Evolutionary conservation across 1,284 basidiomycete species (phyloP).

Genomic region (Baeospora myosura): DNA sequence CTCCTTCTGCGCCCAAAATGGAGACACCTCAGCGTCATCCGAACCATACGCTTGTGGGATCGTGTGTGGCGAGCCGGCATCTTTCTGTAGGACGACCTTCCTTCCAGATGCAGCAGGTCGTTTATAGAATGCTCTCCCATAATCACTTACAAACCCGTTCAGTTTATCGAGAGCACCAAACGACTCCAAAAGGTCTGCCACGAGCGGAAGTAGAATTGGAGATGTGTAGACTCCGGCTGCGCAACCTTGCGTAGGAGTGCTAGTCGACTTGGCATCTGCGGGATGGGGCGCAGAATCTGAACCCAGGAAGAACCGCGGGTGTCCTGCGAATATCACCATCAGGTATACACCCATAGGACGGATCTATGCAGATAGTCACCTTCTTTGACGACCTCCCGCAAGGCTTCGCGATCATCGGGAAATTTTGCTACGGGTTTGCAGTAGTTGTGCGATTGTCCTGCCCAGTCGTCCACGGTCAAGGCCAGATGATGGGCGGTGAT

Average conservation of each 20-base stretch:
- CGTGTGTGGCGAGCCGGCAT: background rate
- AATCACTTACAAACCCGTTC: slow-evolving; percentile 67
- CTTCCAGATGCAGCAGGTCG: slow-evolving; percentile 22
- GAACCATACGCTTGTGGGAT: no score
- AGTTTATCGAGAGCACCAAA: slow-evolving; percentile 81
- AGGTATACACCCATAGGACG: background rate
- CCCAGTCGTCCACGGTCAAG: slow-evolving; percentile 95
- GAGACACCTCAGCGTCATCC: no score
- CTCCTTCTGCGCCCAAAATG: slow-evolving; percentile 88
- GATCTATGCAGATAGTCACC: slow-evolving; percentile 36
- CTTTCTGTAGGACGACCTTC: slow-evolving; percentile 19
- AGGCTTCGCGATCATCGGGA: slow-evolving; percentile 83
- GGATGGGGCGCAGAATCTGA: slow-evolving; percentile 97
- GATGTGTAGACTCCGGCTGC: slow-evolving; percentile 94
- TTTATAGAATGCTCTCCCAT: slow-evolving; percentile 80
- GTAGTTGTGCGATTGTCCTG: slow-evolving; percentile 92
- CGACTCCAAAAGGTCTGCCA: slow-evolving; percentile 79
- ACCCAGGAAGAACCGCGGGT: slow-evolving; percentile 95
- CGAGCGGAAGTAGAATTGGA: slow-evolving; percentile 81
- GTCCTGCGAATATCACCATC: slow-evolving; percentile 42
- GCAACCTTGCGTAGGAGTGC: slow-evolving; percentile 68
- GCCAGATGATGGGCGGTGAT: slow-evolving; percentile 97
- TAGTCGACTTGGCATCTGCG: slow-evolving; percentile 70
- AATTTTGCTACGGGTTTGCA: slow-evolving; percentile 99
- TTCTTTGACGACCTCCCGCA: slow-evolving; percentile 75